Base-by-base conservation (phyloP, 2,329 filamentous ascomycete genomes). In the Monosporascus sp. region DNA sequence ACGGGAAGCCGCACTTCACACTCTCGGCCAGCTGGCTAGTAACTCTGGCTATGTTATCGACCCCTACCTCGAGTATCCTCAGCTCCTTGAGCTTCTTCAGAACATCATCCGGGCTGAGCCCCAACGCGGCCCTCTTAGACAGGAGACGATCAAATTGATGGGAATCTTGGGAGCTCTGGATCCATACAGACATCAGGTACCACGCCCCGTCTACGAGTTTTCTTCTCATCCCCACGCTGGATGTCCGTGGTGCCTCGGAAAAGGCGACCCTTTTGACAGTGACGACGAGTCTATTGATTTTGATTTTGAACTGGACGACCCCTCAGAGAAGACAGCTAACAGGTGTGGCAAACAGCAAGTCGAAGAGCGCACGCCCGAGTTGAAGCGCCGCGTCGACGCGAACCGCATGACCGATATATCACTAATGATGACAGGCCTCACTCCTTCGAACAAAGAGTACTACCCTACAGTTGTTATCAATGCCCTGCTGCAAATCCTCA, bases 401-500 rank as follows among this genome's bases (percentile, higher is more conserved):
- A 82, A 80, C 41, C 82, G 84, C 53, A 75, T 96, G 63, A 96
- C 93, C 0, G 94, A 99, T 70, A 95, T 99, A 46, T 94, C 92
- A 3, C 79, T 99, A 31, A 97, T 99, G 79, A 99, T 99, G 93
- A 91, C 90, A 43, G 94, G 95, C 15, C 78, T 97, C 41, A 97
- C 92, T 0, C 95, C 94, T 0, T 97, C 93, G 0, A 96, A 90
- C 65, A 96, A 99, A 66, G 94, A 99, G 64, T 99, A 99, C 70
- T 99, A 96, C 66, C 94, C 94, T 1, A 99, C 94, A 0, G 91
- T 99, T 18, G 94, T 97, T 47, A 97, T 99, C 67, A 96, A 96
- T 64, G 95, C 94, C 2, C 80, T 99, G 11, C 84, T 99, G 64
- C 87, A 91, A 52, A 92, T 99, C 60, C 74, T 99, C 37, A 95